Conservation (phyloP, 352 stramenopile species). For the Phytophthora cryptogea region DNA sequence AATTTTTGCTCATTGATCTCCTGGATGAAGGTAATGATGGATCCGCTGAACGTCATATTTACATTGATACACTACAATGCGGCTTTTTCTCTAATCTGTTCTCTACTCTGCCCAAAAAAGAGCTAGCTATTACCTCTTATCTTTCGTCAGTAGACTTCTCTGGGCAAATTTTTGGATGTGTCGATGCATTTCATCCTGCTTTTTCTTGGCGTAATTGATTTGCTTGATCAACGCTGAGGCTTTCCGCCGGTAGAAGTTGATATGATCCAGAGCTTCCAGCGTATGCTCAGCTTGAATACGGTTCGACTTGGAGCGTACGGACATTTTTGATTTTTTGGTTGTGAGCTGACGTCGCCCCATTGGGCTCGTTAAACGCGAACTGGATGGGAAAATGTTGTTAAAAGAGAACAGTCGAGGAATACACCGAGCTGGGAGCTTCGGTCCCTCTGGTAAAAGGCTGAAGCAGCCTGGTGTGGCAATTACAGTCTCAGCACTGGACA, state of each 20-base stretch:
- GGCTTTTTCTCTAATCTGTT: neutral
- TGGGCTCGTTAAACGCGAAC: neutral
- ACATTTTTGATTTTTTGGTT: constrained; percentile 7
- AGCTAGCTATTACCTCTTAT: constrained; percentile 16
- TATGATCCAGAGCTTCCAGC: constrained; percentile 52
- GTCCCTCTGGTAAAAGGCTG: constrained; percentile 4
- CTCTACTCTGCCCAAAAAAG: neutral
- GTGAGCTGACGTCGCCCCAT: constrained; percentile 3
- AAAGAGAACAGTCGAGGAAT: constrained; percentile 52
- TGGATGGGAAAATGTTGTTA: constrained; percentile 40
- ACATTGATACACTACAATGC: constrained; percentile 18
- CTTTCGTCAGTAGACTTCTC: constrained; percentile 46
- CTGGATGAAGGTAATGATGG: neutral
- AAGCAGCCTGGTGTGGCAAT: constrained; percentile 18
- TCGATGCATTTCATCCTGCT: constrained; percentile 68
- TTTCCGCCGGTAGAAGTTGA: constrained; percentile 69
- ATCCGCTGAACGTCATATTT: constrained; percentile 25
- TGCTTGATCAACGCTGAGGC: constrained; percentile 70
- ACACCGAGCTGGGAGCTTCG: constrained; percentile 31
- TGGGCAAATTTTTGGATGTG: constrained; percentile 70
- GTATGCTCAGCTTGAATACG: constrained; percentile 63
- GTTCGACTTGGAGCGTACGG: constrained; percentile 11
- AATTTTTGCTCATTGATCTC: neutral
- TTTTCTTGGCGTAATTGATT: constrained; percentile 61
- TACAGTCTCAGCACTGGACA: constrained; percentile 15